Percentiles rank a stretch among this genome's conserved stretches.
These are phyloP conservation scores for Suhomyces kunorum DNA, from an alignment of 1,139 yeast species.

Conservation along the genomic window DNA sequence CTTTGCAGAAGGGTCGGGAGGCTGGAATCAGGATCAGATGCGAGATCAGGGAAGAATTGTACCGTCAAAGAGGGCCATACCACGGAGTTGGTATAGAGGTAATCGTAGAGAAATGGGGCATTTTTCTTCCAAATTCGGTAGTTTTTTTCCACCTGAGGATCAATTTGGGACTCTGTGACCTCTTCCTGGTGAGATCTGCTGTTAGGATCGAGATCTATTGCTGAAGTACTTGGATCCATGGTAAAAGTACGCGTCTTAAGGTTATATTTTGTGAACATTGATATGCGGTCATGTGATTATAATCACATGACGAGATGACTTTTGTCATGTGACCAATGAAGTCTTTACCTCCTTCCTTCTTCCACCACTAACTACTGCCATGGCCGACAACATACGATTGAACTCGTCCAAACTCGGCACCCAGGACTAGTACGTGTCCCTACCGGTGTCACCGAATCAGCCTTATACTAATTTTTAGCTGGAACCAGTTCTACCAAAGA, in stretches of 20 bases:
- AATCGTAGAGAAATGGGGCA: conserved; percentile 52
- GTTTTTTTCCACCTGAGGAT: conserved; percentile 32
- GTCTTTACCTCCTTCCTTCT: background rate
- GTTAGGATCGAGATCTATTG: conserved; percentile 1
- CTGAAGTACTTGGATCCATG: background rate
- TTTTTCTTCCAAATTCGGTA: conserved; percentile 59
- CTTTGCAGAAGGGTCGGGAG: conserved; percentile 30
- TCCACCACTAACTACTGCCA: conserved; percentile 10
- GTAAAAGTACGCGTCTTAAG: conserved; percentile 2
- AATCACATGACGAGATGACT: background rate
- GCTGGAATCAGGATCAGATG: conserved; percentile 5
- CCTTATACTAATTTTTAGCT: conserved; percentile 43
- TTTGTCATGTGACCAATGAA: background rate
- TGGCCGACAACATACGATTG: conserved; percentile 55
- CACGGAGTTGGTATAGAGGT: conserved; percentile 49
- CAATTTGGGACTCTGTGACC: conserved; percentile 21
- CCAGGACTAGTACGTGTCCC: conserved; percentile 54
- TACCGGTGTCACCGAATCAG: background rate
- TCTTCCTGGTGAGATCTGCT: background rate
- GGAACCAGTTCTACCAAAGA: conserved; percentile 82
- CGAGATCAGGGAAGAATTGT: conserved; percentile 55
- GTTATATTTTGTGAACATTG: no score
- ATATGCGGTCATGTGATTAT: background rate
- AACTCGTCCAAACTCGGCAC: conserved; percentile 79
- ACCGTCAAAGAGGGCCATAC: conserved; percentile 59